Percentiles rank a stretch among this genome's conserved stretches.
These are phyloP conservation scores for Lasiosphaeria hispida DNA, from an alignment of 495 filamentous ascomycete genomes.

Conservation along the genomic window DNA sequence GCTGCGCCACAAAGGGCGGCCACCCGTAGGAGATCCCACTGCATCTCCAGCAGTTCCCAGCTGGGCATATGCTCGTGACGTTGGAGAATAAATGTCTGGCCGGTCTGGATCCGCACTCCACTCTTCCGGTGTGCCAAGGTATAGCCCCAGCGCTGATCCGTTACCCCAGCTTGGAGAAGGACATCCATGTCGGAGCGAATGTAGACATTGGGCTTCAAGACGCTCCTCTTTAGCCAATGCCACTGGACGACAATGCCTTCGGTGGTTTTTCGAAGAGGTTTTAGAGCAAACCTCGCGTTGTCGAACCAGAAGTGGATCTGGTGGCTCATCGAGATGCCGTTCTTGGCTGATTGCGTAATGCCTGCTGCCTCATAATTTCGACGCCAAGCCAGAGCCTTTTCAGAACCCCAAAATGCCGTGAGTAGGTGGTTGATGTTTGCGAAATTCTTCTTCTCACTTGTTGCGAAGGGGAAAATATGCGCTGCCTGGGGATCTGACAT, in stretches of 20 bases:
- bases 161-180: slow-evolving; percentile 11
- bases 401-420: slow-evolving; percentile 7
- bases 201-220: background rate
- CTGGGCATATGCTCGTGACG: slow-evolving; percentile 4
- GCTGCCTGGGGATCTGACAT: too few species aligned
- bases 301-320: slow-evolving; percentile 10
- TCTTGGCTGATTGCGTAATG: slow-evolving; percentile 16
- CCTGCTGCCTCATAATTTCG: slow-evolving; percentile 1
- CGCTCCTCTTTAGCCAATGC: slow-evolving; percentile 16
- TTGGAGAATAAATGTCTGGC: slow-evolving; percentile 3
- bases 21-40: slow-evolving; percentile 10
- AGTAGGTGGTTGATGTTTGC: slow-evolving; percentile 1
- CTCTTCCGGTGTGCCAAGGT: slow-evolving; percentile 9
- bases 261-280: slow-evolving; percentile 13
- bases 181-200: background rate
- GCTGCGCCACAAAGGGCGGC: slow-evolving; percentile 6
- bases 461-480: too few species aligned
- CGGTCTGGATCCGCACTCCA: slow-evolving; percentile 5
- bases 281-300: slow-evolving; percentile 12
- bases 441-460: slow-evolving; percentile 12
- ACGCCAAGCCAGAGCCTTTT: slow-evolving; percentile 9
- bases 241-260: slow-evolving; percentile 14
- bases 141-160: slow-evolving; percentile 5
- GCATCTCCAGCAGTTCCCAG: slow-evolving; percentile 7
- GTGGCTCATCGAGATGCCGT: too few species aligned